These are phyloP conservation scores for Populus deltoides DNA, from an alignment of 345 rosid genomes.

Conservation along the genomic window DNA sequence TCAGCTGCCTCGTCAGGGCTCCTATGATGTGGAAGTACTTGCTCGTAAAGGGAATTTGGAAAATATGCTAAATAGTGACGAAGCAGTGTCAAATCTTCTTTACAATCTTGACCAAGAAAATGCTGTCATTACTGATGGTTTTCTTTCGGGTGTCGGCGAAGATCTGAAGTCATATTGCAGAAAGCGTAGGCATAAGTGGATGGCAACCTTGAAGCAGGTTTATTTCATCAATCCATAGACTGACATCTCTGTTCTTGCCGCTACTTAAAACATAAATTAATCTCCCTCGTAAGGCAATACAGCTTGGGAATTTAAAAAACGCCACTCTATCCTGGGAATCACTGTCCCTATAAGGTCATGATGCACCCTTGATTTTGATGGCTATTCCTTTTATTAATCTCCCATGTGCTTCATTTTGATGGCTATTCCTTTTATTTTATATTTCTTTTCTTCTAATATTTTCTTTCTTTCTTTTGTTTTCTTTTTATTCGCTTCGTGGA, in stretches of 20 bases:
- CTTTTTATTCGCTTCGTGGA: too few species aligned
- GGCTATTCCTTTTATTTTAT: too few species aligned
- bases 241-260: conserved; percentile 9
- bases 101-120: not conserved
- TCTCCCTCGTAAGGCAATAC: too few species aligned
- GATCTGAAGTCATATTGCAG: not conserved
- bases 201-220: conserved; percentile 3
- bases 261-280: conserved; percentile 16
- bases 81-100: not conserved
- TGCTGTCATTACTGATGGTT: rapidly evolving
- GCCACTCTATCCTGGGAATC: too few species aligned
- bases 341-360: too few species aligned
- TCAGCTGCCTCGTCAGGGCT: not conserved
- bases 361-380: too few species aligned
- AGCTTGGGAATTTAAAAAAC: too few species aligned
- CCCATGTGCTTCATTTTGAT: too few species aligned
- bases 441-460: too few species aligned
- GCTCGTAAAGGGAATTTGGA: conserved; percentile 1
- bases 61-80: not conserved
- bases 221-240: conserved; percentile 29
- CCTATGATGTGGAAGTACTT: conserved; percentile 14
- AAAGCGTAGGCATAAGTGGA: conserved; percentile 18
- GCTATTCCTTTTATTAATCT: too few species aligned
- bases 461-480: too few species aligned
- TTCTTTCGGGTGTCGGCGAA: not conserved